Evolutionary conservation across 2,329 filamentous ascomycete species (phyloP), one percentile per base, ranked within the genome.

Genomic region (Fusarium piperis): DNA sequence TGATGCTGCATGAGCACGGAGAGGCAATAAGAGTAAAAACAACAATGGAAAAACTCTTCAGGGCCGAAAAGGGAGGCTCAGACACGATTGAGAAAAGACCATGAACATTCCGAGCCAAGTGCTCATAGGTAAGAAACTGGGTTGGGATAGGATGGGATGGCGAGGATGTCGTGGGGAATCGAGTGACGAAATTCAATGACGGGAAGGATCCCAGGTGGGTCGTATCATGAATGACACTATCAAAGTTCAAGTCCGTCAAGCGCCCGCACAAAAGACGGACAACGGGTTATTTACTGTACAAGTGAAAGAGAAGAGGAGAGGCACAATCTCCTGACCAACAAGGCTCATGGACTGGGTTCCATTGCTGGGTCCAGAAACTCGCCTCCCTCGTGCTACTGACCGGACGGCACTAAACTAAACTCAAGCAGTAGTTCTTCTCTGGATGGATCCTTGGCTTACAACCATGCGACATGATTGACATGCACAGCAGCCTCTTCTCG

Each of bases 101-200:
- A 62, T 65, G 62, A 28, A 30, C 72, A 76, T 76, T 76, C 74
- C 74, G 65, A 48, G 46, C 39, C 53, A 73, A 56, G 70, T 53
- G 30, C 39, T 68, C 53, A 64, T 53, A 59, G 23, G 23, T 53
- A 71, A 66, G 51, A 58, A 69, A 59, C 67, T 59, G 59, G 60
- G n/a, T n/a, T n/a, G n/a, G 23, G 23, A 23, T 23, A 5, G 23
- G 39, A 44, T 44, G 39, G 13, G 44, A 72, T 59, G 64, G 55
- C 59, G 66, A 76, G 48, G 61, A 63, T 63, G 62, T 73, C 64
- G 62, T 71, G 64, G 74, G 71, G 72, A 74, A 76, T 75, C 68
- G 64, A 76, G 72, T 74, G 74, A 76, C 66, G 72, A 75, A 72
- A 72, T 70, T 76, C 61, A 62, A 75, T 70, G 65, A 74, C 64